Conservation (phyloP, 1,284 basidiomycete species). For the Melanopsichium pennsylvanicum region DNA sequence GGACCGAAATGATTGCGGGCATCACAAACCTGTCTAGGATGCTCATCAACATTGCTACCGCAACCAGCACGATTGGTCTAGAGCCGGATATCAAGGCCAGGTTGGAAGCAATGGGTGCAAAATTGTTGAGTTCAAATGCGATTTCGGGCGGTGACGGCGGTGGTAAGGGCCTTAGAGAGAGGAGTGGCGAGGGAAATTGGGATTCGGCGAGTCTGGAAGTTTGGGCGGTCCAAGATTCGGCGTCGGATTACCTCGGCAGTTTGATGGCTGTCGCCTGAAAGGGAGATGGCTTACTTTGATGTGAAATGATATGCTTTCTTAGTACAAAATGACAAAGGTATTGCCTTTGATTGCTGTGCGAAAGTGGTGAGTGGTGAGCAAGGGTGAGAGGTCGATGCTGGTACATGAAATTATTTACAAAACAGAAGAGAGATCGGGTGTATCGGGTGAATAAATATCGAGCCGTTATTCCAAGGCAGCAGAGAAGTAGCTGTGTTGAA, state of each 20-base stretch:
- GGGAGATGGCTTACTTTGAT: not conserved
- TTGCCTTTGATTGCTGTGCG: no score
- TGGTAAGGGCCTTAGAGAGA: not conserved
- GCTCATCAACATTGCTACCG: slow-evolving; percentile 17
- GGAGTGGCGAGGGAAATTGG: slow-evolving; percentile 10
- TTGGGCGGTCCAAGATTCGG: slow-evolving; percentile 34
- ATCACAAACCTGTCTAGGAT: slow-evolving; percentile 68
- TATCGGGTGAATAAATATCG: no score
- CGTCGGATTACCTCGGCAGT: slow-evolving; percentile 35
- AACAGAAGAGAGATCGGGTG: no score
- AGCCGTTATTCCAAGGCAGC: no score
- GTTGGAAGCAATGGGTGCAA: slow-evolving; percentile 9
- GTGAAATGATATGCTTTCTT: not conserved
- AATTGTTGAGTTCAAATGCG: slow-evolving; percentile 8
- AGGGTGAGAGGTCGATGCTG: no score
- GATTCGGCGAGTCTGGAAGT: slow-evolving; percentile 38
- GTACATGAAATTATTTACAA: no score
- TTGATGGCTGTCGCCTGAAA: slow-evolving; percentile 26
- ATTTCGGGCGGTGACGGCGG: slow-evolving; percentile 6
- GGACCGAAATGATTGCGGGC: slow-evolving; percentile 76
- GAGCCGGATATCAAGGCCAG: slow-evolving; percentile 6
- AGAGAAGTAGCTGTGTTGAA: no score
- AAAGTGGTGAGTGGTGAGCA: no score
- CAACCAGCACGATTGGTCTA: not conserved
- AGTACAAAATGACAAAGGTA: no score